Conservation (phyloP, 2,329 filamentous ascomycete species). For the Talaromyces islandicus region DNA sequence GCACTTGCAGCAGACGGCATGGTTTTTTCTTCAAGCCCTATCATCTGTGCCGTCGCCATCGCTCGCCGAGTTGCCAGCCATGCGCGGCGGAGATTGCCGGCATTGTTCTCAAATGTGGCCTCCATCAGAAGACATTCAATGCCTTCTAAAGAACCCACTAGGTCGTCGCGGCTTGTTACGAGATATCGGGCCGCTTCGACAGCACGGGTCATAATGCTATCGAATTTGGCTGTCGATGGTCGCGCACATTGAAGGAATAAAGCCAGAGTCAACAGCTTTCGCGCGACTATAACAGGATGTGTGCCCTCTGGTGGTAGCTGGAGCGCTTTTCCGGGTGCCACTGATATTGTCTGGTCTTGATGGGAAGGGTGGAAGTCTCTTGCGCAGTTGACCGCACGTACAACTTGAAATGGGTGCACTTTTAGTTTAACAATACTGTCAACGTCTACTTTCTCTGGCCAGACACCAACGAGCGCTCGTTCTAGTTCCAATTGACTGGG, state of each 20-base stretch:
- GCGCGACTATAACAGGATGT: constrained; percentile 47
- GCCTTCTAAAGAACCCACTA: constrained; percentile 34
- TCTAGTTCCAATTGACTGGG: neutral
- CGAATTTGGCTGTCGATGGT: constrained; percentile 18
- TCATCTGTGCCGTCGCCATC: constrained; percentile 35
- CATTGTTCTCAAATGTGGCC: constrained; percentile 30
- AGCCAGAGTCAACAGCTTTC: constrained; percentile 42
- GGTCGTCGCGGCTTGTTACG: constrained; percentile 34
- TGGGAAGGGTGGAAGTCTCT: neutral
- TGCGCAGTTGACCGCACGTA: neutral
- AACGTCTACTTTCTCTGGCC: neutral
- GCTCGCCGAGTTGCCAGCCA: constrained; percentile 37
- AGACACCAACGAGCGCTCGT: neutral
- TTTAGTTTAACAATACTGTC: neutral
- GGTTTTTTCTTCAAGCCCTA: constrained; percentile 34
- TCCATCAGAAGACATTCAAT: constrained; percentile 41
- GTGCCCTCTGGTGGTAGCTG: constrained; percentile 12
- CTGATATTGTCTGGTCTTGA: neutral
- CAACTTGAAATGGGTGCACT: neutral
- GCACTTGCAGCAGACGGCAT: neutral
- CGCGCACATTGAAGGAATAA: constrained; percentile 44
- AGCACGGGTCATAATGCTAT: constrained; percentile 22
- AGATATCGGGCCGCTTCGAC: constrained; percentile 22
- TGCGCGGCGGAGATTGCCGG: constrained; percentile 35
- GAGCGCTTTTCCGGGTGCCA: constrained; percentile 7